A percentile compares a stretch with the other conserved stretches of the same genome.
Evolutionary conservation across 108 stramenopile species (phyloP).

Genomic region (Cylindrotheca fusiformis): DNA sequence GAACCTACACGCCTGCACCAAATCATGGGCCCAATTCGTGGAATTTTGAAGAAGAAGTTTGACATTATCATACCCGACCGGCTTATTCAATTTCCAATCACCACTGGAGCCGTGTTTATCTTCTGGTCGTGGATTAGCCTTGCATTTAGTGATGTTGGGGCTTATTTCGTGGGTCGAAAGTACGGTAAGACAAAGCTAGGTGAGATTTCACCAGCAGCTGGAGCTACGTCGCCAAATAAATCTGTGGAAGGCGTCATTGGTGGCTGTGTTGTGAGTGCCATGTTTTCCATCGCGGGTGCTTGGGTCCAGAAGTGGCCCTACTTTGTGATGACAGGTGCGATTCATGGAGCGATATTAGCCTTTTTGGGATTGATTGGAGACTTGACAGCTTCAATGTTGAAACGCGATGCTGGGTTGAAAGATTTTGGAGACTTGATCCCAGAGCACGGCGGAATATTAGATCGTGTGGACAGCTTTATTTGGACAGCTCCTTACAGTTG

Average conservation of each 20-base stretch:
- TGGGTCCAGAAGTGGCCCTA: constrained; percentile 91
- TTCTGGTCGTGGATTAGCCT: constrained; percentile 95
- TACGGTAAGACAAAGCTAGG: constrained; percentile 86
- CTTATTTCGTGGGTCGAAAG: constrained; percentile 86
- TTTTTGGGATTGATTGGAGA: constrained; percentile 93
- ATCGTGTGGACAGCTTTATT: constrained; percentile 94
- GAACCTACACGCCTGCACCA: constrained; percentile 69
- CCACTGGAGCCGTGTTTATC: constrained; percentile 86
- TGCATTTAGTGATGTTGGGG: constrained; percentile 92
- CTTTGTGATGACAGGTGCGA: constrained; percentile 75
- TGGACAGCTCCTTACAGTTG: constrained; percentile 92
- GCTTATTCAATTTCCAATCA: constrained; percentile 68
- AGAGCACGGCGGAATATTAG: constrained; percentile 96
- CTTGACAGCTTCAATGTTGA: constrained; percentile 95
- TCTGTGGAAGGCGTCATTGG: constrained; percentile 94
- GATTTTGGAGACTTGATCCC: constrained; percentile 96
- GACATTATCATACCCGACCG: constrained; percentile 35
- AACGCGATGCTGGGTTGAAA: constrained; percentile 94
- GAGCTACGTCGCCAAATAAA: constrained; percentile 94
- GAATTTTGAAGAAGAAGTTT: constrained; percentile 45
- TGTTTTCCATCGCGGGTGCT: constrained; percentile 77
- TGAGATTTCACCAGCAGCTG: constrained; percentile 80
- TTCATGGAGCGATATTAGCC: constrained; percentile 79
- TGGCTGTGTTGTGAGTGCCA: constrained; percentile 70
- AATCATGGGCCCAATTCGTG: constrained; percentile 53